Evolutionary conservation across 2,329 filamentous ascomycete species (phyloP).

Genomic region (Ophiobolus disseminans): DNA sequence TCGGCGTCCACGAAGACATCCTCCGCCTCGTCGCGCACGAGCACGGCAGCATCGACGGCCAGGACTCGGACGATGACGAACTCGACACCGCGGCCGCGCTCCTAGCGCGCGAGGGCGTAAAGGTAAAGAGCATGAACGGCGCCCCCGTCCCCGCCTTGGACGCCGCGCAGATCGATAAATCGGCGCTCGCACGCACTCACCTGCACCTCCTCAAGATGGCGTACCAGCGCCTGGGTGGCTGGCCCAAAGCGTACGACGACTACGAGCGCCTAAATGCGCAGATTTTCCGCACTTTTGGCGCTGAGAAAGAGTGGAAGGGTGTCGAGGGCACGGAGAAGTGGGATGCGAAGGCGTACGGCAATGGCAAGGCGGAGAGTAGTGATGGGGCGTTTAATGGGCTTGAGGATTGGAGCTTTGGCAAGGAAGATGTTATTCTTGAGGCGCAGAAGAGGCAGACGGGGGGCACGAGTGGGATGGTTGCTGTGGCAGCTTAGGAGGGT

Average conservation of each 20-base stretch:
- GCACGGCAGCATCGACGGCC: constrained; percentile 20
- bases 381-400: constrained; percentile 44
- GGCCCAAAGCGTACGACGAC: constrained; percentile 57
- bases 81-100: constrained; percentile 47
- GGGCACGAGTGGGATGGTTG: not conserved
- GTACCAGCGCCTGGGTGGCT: constrained; percentile 53
- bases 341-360: constrained; percentile 54
- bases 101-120: constrained; percentile 45
- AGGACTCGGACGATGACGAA: constrained; percentile 42
- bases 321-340: constrained; percentile 58
- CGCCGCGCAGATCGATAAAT: constrained; percentile 34
- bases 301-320: constrained; percentile 48
- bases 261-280: constrained; percentile 58
- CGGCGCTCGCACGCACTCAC: constrained; percentile 42
- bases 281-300: constrained; percentile 51
- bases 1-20: constrained; percentile 41
- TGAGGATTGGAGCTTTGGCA: constrained; percentile 42
- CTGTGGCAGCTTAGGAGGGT: not conserved
- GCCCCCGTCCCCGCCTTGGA: constrained; percentile 33
- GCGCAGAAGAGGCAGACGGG: constrained; percentile 15
- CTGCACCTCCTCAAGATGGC: constrained; percentile 48
- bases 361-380: constrained; percentile 55
- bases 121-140: constrained; percentile 34
- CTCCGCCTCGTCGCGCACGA: constrained; percentile 41
- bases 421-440: constrained; percentile 20